Evolutionary conservation across 2,329 filamentous ascomycete species (phyloP).

Genomic region (Colletotrichum eleusines): DNA sequence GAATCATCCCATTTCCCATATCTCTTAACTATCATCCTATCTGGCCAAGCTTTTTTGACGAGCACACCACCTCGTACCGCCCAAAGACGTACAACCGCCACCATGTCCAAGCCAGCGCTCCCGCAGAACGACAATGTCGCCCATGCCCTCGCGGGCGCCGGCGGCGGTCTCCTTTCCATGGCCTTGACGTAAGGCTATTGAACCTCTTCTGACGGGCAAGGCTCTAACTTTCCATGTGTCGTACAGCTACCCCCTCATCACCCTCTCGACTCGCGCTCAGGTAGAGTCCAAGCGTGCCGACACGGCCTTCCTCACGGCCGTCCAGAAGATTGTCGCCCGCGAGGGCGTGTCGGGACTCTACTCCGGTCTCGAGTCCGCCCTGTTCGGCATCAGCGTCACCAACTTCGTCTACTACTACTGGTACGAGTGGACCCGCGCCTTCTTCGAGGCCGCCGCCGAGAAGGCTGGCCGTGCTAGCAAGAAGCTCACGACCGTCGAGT

Average conservation of each 20-base stretch:
- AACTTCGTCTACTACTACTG: slow-evolving; percentile 99
- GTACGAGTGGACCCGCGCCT: slow-evolving; percentile 96
- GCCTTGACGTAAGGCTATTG: slow-evolving; percentile 78
- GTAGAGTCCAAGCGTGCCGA: slow-evolving; percentile 96
- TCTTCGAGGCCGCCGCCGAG: slow-evolving; percentile 83
- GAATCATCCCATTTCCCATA: slow-evolving; percentile 22
- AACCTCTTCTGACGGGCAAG: not conserved
- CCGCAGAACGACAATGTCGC: slow-evolving; percentile 97
- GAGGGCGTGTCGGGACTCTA: slow-evolving; percentile 93
- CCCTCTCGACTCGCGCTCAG: slow-evolving; percentile 95
- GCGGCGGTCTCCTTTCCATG: slow-evolving; percentile 96
- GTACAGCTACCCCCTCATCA: slow-evolving; percentile 91
- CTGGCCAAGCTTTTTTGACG: slow-evolving; percentile 22
- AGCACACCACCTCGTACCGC: slow-evolving; percentile 3
- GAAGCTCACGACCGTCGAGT: slow-evolving; percentile 91
- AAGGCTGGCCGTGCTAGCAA: slow-evolving; percentile 79
- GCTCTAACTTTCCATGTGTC: slow-evolving; percentile 25
- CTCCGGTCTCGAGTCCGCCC: slow-evolving; percentile 89
- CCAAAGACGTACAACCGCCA: slow-evolving; percentile 1
- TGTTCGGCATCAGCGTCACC: slow-evolving; percentile 97
- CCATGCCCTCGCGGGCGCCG: slow-evolving; percentile 91
- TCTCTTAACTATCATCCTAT: slow-evolving; percentile 27
- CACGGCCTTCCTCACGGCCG: slow-evolving; percentile 84
- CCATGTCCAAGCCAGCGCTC: slow-evolving; percentile 69
- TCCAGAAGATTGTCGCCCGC: slow-evolving; percentile 87